Base-by-base conservation (phyloP, 257 asterid species). In the Echium plantagineum region DNA sequence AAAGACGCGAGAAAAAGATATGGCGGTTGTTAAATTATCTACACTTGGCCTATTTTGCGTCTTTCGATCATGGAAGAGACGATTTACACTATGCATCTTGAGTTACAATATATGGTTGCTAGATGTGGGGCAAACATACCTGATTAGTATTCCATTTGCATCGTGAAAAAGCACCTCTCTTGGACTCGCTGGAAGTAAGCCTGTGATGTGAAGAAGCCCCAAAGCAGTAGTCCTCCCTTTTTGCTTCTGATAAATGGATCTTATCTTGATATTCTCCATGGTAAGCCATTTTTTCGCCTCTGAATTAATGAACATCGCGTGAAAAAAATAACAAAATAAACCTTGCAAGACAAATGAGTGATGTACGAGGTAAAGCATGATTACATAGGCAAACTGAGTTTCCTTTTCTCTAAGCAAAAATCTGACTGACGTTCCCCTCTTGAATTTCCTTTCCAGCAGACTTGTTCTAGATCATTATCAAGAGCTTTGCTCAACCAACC, bases 401-500 rank as follows among this genome's bases (percentile, higher is more conserved):
- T 68, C 72, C 69, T 77, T 81, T 82, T 85, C 83, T 74, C 76
- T 55, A 91, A 80, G 78, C 98, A 91, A 80, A 84, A 84, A 1
- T 86, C 82, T 55, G 66, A 67, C 46, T 31, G 68, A 53, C 13
- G 53, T 59, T 63, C 55, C 30, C 75, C 71, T 10, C 74, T 71
- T 4, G 81, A 72, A 64, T 74, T 68, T 57, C 60, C 80, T 47
- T 71, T 73, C 96, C 96, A 91, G 77, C 98, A 91, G 62, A 91
- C 77, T 76, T 81, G 84, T 62, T 81, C 86, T 54, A 66, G 69
- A 66, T 71, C 87, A 57, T 76, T 77, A 13, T 66, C 79, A 51
- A 71, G 58, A 52, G 77, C 76, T 73, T 69, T 74, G 32, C 69
- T 62, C 8, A 77, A 79, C 98, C 98, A 91, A 31, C 94, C 90